Evolutionary conservation across 2,329 filamentous ascomycete genomes (phyloP).

Genomic region (Colletotrichum liaoningense): DNA sequence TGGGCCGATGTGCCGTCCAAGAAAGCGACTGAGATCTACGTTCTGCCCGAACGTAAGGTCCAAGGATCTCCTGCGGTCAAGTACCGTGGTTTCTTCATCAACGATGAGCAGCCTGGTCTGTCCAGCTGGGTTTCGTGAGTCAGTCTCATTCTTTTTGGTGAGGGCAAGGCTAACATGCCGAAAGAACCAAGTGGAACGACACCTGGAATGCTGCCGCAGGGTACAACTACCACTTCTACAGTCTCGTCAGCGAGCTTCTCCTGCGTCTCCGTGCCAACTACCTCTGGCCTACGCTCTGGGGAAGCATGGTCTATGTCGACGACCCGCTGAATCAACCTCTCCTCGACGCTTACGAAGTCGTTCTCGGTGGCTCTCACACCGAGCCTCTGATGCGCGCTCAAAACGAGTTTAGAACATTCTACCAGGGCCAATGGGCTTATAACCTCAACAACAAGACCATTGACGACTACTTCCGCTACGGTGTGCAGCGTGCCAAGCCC

Average conservation of each 20-base stretch:
- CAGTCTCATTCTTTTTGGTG: neutral
- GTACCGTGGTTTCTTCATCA: conserved; percentile 77
- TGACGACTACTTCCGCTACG: conserved; percentile 75
- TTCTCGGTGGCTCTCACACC: conserved; percentile 79
- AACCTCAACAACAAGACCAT: conserved; percentile 77
- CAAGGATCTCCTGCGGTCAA: conserved; percentile 72
- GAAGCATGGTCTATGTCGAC: conserved; percentile 78
- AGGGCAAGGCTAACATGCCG: neutral
- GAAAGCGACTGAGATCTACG: conserved; percentile 64
- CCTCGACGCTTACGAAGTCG: conserved; percentile 79
- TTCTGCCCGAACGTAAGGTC: conserved; percentile 62
- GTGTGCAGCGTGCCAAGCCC: conserved; percentile 71
- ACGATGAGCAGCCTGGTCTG: conserved; percentile 75
- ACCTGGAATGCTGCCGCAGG: conserved; percentile 57
- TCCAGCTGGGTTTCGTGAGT: conserved; percentile 70
- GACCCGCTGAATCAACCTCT: conserved; percentile 75
- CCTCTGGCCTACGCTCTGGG: conserved; percentile 80
- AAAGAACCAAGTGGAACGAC: conserved; percentile 50
- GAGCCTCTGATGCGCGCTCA: conserved; percentile 76
- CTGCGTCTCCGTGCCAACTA: conserved; percentile 79
- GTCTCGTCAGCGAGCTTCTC: conserved; percentile 76
- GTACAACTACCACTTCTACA: conserved; percentile 73
- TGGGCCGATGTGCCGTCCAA: conserved; percentile 72
- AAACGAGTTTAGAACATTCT: conserved; percentile 65
- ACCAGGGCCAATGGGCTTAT: conserved; percentile 75